These are phyloP conservation scores for Fusarium ambrosium DNA, from an alignment of 2,329 filamentous ascomycete species.

Conservation along the genomic window DNA sequence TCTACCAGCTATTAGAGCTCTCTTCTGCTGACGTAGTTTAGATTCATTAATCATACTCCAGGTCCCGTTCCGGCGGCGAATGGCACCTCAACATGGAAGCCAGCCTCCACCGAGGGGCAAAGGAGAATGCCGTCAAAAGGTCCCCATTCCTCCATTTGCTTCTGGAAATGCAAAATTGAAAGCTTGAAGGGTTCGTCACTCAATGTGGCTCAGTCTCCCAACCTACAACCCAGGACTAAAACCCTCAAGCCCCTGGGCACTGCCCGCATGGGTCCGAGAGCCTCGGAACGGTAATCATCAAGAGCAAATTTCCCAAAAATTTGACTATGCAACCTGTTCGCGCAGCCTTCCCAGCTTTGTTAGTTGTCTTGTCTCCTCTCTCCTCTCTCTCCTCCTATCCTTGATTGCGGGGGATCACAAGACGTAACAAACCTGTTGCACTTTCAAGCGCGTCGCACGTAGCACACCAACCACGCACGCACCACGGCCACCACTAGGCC, in stretches of 20 bases:
- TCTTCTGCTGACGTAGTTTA: background rate
- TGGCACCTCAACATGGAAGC: background rate
- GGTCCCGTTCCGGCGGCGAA: background rate
- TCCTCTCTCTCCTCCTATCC: background rate
- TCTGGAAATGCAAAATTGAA: background rate
- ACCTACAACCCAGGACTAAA: conserved; percentile 10
- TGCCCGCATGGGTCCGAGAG: background rate
- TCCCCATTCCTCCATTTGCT: background rate
- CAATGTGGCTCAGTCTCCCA: conserved; percentile 19
- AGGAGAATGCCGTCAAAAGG: background rate
- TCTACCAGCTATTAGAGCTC: background rate
- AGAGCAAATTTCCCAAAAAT: conserved; percentile 3
- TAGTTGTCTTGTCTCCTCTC: background rate
- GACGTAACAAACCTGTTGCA: conserved; percentile 8
- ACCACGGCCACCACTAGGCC: conserved; percentile 5
- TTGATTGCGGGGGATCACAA: background rate
- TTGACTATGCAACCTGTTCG: background rate
- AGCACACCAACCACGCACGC: conserved; percentile 17
- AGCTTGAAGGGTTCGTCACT: conserved; percentile 1
- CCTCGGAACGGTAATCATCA: background rate
- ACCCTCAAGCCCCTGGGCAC: conserved; percentile 5
- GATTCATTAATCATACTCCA: background rate
- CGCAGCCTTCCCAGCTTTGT: background rate
- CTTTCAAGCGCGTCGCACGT: conserved; percentile 8
- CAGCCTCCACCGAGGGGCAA: conserved; percentile 5